Percentiles rank a stretch among this genome's conserved stretches.
These are phyloP conservation scores for Ogataea hybrid DNA, from an alignment of 1,139 yeast genomes.

Conservation along the genomic window DNA sequence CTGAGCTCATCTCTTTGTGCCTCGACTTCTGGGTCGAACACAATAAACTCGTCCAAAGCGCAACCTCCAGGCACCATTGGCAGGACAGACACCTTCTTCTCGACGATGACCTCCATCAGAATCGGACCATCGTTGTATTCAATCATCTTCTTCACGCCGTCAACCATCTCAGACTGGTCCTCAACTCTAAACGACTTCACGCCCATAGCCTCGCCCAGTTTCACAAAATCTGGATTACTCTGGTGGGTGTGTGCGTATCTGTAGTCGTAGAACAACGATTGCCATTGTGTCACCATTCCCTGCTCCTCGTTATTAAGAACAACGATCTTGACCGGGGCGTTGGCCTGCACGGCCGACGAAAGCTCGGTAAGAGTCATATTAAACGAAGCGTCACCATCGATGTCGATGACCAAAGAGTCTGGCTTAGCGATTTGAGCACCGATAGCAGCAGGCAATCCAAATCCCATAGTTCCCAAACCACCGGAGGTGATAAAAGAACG, in stretches of 20 bases:
- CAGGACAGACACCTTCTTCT: slow-evolving; percentile 94
- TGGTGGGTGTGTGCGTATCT: slow-evolving; percentile 97
- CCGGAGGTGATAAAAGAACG: slow-evolving; percentile 95
- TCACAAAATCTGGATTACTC: slow-evolving; percentile 87
- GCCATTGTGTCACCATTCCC: slow-evolving; percentile 99
- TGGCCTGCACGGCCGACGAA: slow-evolving; percentile 91
- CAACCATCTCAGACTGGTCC: slow-evolving; percentile 61
- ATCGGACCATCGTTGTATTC: slow-evolving; percentile 78
- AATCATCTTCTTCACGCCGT: slow-evolving; percentile 70
- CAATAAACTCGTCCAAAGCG: slow-evolving; percentile 88
- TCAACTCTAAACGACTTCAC: slow-evolving; percentile 74
- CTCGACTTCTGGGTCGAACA: slow-evolving; percentile 80
- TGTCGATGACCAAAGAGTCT: slow-evolving; percentile 90
- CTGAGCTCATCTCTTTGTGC: slow-evolving; percentile 66
- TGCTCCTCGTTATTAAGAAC: slow-evolving; percentile 96
- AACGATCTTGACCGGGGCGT: slow-evolving; percentile 84
- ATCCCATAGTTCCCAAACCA: slow-evolving; percentile 99
- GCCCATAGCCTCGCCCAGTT: slow-evolving; percentile 93
- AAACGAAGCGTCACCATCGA: slow-evolving; percentile 98
- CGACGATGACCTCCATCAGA: slow-evolving; percentile 85
- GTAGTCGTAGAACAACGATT: slow-evolving; percentile 92
- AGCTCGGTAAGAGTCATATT: slow-evolving; percentile 95
- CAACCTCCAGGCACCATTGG: slow-evolving; percentile 99
- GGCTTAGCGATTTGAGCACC: slow-evolving; percentile 98
- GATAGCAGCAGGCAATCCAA: slow-evolving; percentile 94